Percentiles rank a stretch among this genome's conserved stretches.
phyloP scores from a whole-genome alignment of 345 rosid genomes.

The Sisymbrium irio region DNA sequence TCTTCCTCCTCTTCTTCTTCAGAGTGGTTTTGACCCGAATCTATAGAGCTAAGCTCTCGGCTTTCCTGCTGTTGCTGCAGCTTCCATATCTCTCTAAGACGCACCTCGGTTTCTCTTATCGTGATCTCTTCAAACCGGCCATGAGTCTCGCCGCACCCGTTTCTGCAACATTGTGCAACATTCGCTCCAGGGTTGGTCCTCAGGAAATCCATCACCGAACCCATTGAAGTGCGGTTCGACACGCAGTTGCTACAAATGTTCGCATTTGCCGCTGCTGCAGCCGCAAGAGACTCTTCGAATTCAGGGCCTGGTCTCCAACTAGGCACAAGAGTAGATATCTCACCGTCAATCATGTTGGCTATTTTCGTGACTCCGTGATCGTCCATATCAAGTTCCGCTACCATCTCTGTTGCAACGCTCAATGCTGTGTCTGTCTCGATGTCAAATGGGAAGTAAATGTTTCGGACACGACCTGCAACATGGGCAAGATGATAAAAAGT shows the following conservation, averaged over 20 bases:
- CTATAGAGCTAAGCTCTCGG: conserved; percentile 63
- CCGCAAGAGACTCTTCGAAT: conserved; percentile 57
- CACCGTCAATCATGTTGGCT: conserved; percentile 92
- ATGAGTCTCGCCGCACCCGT: conserved; percentile 83
- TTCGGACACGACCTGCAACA: conserved; percentile 67
- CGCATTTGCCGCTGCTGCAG: conserved; percentile 46
- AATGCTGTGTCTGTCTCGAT: conserved; percentile 77
- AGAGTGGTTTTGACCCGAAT: conserved; percentile 63
- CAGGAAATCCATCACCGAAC: conserved; percentile 75
- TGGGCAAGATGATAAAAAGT: neutral
- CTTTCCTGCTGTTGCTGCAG: conserved; percentile 73
- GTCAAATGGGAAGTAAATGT: conserved; percentile 90
- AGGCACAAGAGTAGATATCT: conserved; percentile 75
- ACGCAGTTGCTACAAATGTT: conserved; percentile 71
- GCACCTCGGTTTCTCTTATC: conserved; percentile 46
- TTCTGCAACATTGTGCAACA: conserved; percentile 60
- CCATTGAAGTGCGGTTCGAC: conserved; percentile 73
- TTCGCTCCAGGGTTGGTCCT: conserved; percentile 52
- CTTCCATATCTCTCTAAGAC: conserved; percentile 63
- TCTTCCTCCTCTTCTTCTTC: conserved; percentile 66
- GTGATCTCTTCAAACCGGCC: conserved; percentile 93
- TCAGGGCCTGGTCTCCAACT: conserved; percentile 81
- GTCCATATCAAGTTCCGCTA: conserved; percentile 80
- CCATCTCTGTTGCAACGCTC: conserved; percentile 96
- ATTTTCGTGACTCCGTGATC: conserved; percentile 88